Percentiles rank a stretch among this genome's conserved stretches.
These are phyloP conservation scores for Sphaceloma murrayae DNA, from an alignment of 2,329 filamentous ascomycete genomes.

Conservation along the genomic window DNA sequence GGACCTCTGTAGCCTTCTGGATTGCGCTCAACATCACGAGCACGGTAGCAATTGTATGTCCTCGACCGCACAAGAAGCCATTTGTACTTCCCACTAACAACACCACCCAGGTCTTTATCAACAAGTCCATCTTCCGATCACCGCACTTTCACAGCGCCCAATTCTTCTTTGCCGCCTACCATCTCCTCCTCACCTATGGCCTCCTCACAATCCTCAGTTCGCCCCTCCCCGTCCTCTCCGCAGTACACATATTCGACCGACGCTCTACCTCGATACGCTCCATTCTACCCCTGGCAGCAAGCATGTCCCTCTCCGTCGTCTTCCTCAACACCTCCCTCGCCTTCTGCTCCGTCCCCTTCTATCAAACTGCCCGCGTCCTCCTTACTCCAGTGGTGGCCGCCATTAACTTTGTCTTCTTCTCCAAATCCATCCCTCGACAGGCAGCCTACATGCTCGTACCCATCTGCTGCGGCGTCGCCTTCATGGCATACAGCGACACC, in stretches of 20 bases:
- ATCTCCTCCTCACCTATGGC: constrained; percentile 56
- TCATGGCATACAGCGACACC: constrained; percentile 62
- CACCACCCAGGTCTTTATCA: constrained; percentile 17
- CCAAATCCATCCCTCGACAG: constrained; percentile 44
- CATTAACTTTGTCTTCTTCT: constrained; percentile 56
- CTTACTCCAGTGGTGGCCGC: constrained; percentile 56
- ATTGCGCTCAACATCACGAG: constrained; percentile 18
- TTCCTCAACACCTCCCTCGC: constrained; percentile 59
- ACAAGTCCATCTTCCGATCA: constrained; percentile 19
- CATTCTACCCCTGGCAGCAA: constrained; percentile 54
- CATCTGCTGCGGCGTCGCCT: constrained; percentile 54
- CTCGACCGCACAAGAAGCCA: too few species aligned
- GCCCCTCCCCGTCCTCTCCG: constrained; percentile 27
- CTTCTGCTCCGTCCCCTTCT: constrained; percentile 59
- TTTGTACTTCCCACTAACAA: neutral
- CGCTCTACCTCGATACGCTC: constrained; percentile 46
- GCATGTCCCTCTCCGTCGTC: constrained; percentile 61
- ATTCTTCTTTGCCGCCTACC: constrained; percentile 55
- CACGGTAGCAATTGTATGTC: constrained; percentile 18
- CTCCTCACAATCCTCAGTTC: constrained; percentile 53
- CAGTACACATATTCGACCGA: constrained; percentile 50
- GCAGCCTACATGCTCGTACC: constrained; percentile 49
- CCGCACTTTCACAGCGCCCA: constrained; percentile 17
- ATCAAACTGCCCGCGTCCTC: constrained; percentile 58
- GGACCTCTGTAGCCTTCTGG: constrained; percentile 15